Evolutionary conservation across 2,329 filamentous ascomycete species (phyloP).

Genomic region (Cercospora janseana): DNA sequence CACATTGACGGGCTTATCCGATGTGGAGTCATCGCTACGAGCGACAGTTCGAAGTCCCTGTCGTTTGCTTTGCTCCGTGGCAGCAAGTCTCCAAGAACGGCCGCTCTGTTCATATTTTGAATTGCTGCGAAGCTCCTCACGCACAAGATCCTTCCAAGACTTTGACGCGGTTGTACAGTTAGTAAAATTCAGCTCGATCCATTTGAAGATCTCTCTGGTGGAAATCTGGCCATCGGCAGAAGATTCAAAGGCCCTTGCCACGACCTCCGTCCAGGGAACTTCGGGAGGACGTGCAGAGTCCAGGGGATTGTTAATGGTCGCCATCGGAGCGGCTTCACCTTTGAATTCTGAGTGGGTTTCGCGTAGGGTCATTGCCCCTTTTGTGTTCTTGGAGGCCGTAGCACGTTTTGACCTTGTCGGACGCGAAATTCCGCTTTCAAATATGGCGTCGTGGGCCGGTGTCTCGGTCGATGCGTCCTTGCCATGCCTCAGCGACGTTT

Average conservation of each 20-base stretch:
- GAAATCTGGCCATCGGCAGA: not conserved
- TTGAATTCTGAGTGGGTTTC: not conserved
- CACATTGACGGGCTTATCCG: not conserved
- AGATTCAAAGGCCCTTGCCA: conserved; percentile 10
- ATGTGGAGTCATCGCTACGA: not conserved
- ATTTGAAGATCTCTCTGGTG: conserved; percentile 7
- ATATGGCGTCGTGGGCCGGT: too few species aligned
- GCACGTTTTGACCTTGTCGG: too few species aligned
- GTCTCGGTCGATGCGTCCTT: too few species aligned
- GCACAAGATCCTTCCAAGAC: conserved; percentile 11
- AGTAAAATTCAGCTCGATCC: conserved; percentile 11
- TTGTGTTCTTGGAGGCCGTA: too few species aligned
- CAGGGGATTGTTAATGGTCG: not conserved
- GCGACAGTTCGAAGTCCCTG: too few species aligned
- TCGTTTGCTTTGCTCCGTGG: too few species aligned
- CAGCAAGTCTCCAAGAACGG: too few species aligned
- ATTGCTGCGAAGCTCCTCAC: conserved; percentile 11
- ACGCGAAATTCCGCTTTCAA: too few species aligned
- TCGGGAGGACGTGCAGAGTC: conserved; percentile 5
- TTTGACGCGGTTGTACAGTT: conserved; percentile 13
- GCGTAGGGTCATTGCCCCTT: too few species aligned
- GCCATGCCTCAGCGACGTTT: too few species aligned
- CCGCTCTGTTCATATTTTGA: conserved; percentile 9
- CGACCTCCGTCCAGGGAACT: conserved; percentile 5
- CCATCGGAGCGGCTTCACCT: not conserved